Evolutionary conservation across 306 rosid genomes (phyloP), one percentile per base, ranked within the genome.

Genomic region (Adenanthera pavonina): DNA sequence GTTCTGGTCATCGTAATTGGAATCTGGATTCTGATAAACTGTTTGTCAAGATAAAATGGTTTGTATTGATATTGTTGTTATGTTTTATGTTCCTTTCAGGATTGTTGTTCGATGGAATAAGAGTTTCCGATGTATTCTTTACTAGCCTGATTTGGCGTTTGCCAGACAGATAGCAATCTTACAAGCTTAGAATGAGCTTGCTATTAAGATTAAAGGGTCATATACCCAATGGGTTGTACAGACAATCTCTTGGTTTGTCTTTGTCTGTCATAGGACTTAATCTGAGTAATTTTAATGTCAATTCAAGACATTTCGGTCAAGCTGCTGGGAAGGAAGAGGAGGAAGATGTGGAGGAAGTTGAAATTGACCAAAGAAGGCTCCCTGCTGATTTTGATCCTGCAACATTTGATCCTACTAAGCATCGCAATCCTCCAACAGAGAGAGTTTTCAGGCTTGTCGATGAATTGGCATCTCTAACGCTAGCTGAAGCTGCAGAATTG

Each of bases 311-410:
- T 80, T 83, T 86, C 72, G 84, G 89, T 86, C 99, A 91, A 78
- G 89, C 97, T 14, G 97, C 95, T 9, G 80, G 82, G 81, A 87
- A 81, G 84, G 95, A 87, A 69, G 97, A 83, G 59, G 88, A 90
- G 36, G 94, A 92, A 35, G 92, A 88, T 9, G 92, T 91, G 71
- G 97, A 94, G 30, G 94, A 92, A 76, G 91, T 89, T 59, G 97
- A 95, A 87, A 88, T 92, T 84, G 97, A 95, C 71, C 98, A 95
- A 72, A 88, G 92, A 81, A 90, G 92, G 72, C 98, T 95, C 78
- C 98, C 98, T 2, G 90, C 97, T 81, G 97, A 95, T 88, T 95
- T 91, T 41, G 97, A 95, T 81, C 95, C 92, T 30, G 91, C 94
- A 52, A 90, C 92, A 61, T 95, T 95, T 71, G 94, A 95, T 86